A percentile compares a stretch with the other conserved stretches of the same genome.
phyloP scores from a whole-genome alignment of 495 filamentous ascomycete genomes.

The Penicillium alfredii region DNA sequence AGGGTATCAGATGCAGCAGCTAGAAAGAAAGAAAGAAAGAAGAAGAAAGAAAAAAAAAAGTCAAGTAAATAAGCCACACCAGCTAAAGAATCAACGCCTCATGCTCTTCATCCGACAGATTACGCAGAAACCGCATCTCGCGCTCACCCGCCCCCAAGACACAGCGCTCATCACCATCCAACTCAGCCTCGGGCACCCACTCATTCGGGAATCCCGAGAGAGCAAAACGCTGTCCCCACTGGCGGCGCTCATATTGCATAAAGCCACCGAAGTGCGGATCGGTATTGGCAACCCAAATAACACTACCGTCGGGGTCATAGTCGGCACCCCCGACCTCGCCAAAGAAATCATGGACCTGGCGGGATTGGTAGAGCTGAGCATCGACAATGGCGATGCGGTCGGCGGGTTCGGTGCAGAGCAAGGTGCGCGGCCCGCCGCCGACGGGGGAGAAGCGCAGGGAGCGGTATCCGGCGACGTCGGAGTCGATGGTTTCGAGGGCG shows the following conservation, averaged over 20 bases:
- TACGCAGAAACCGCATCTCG: constrained; percentile 29
- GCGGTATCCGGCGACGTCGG: constrained; percentile 74
- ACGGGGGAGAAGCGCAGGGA: constrained; percentile 76
- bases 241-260: constrained; percentile 62
- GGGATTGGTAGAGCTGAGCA: constrained; percentile 56
- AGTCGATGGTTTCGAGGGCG: constrained; percentile 56
- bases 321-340: constrained; percentile 77
- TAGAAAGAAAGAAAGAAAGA: background rate
- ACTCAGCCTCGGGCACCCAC: constrained; percentile 30
- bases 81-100: constrained; percentile 30
- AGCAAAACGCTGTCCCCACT: constrained; percentile 36
- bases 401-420: constrained; percentile 77
- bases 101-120: constrained; percentile 31
- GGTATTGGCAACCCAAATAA: constrained; percentile 66
- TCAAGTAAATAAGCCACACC: constrained; percentile 6
- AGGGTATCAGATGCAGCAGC: constrained; percentile 30
- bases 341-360: constrained; percentile 79
- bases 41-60: constrained; percentile 3
- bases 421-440: constrained; percentile 64
- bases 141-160: constrained; percentile 29
- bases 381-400: constrained; percentile 78
- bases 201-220: constrained; percentile 30
- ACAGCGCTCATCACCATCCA: constrained; percentile 34
- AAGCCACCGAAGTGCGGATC: constrained; percentile 75
- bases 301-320: constrained; percentile 64